phyloP scores from a whole-genome alignment of 2,329 filamentous ascomycete species.

The Penicillium sp. region DNA sequence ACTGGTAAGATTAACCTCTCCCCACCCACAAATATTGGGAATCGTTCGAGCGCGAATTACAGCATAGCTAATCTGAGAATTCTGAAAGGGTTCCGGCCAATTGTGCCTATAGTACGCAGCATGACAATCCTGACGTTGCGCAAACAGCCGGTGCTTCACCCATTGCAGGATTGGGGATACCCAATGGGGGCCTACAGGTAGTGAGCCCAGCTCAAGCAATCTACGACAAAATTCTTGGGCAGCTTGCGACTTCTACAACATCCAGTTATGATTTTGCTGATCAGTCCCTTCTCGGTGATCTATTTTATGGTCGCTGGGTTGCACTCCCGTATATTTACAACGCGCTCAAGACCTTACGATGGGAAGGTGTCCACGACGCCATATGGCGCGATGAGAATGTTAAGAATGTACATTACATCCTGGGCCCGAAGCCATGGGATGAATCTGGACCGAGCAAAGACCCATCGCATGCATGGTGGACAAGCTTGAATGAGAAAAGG shows the following conservation, averaged over 20 bases:
- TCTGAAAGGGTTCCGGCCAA: not conserved
- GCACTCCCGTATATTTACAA: conserved; percentile 60
- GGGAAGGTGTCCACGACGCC: conserved; percentile 54
- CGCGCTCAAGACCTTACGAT: conserved; percentile 31
- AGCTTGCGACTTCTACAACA: not conserved
- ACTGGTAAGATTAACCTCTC: not conserved
- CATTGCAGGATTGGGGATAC: not conserved
- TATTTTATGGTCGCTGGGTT: conserved; percentile 59
- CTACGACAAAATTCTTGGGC: not conserved
- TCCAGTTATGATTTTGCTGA: conserved; percentile 53
- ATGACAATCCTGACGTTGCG: not conserved
- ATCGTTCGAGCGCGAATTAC: not conserved
- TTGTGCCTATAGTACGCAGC: not conserved
- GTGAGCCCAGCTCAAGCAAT: not conserved
- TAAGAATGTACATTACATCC: conserved; percentile 62
- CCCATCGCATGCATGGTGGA: not conserved
- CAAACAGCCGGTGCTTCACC: not conserved
- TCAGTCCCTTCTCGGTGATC: conserved; percentile 47
- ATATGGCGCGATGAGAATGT: conserved; percentile 61
- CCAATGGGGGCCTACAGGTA: not conserved
- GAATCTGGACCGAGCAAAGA: conserved; percentile 33
- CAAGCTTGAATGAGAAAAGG: not conserved
- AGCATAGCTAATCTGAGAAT: not conserved
- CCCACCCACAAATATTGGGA: not conserved
- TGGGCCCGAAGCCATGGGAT: conserved; percentile 64